These are phyloP conservation scores for Rhizopogon rudus DNA, from an alignment of 768 basidiomycete species.

Conservation along the genomic window DNA sequence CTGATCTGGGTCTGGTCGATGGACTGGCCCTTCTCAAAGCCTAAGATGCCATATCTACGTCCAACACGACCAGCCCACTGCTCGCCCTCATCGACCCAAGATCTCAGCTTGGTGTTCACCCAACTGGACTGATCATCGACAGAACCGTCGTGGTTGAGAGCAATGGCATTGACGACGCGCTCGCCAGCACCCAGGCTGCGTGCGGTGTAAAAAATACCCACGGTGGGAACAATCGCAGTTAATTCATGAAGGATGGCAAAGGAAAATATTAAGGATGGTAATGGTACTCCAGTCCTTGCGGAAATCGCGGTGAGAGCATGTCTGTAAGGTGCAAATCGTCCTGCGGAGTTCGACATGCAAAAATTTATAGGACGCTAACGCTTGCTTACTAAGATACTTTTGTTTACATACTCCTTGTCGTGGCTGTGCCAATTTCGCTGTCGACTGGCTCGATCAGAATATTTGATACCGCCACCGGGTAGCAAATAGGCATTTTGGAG, in stretches of 20 bases:
- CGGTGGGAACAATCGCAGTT: slow-evolving; percentile 74
- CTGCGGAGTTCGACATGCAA: slow-evolving; percentile 11
- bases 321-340: slow-evolving; percentile 44
- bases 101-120: slow-evolving; percentile 37
- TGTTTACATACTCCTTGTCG: too few relatives aligned
- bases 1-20: background rate
- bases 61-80: slow-evolving; percentile 66
- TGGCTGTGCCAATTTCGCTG: too few relatives aligned
- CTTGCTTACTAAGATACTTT: too few relatives aligned
- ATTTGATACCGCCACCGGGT: too few relatives aligned
- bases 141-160: slow-evolving; percentile 13
- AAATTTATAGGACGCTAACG: background rate
- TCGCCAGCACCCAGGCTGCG: slow-evolving; percentile 67
- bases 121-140: slow-evolving; percentile 26
- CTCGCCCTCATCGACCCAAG: slow-evolving; percentile 79
- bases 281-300: slow-evolving; percentile 63
- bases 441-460: too few relatives aligned
- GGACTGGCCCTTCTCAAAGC: slow-evolving; percentile 51
- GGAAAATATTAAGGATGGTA: slow-evolving; percentile 67
- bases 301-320: slow-evolving; percentile 57
- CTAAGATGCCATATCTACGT: slow-evolving; percentile 74
- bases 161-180: slow-evolving; percentile 43
- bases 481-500: too few relatives aligned
- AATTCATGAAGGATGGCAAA: slow-evolving; percentile 85
- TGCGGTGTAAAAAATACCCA: slow-evolving; percentile 68